Conservation (phyloP, 2,329 filamentous ascomycete species). For the Tympanopsis confertula region DNA sequence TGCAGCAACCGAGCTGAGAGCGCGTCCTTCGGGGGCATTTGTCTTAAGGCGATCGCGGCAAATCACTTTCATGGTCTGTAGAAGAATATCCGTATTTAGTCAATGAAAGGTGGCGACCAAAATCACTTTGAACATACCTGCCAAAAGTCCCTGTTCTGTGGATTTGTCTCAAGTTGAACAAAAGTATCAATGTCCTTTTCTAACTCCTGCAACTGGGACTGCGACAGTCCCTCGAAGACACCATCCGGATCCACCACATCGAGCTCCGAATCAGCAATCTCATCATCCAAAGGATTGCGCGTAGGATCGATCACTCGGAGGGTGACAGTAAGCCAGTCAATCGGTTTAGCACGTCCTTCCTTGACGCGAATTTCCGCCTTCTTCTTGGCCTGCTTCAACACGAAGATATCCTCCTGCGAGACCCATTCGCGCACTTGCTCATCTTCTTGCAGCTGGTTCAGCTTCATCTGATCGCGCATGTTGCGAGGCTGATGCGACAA, state of each 20-base stretch:
- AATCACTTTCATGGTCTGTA: conserved; percentile 59
- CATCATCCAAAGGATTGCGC: conserved; percentile 75
- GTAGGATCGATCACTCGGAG: conserved; percentile 79
- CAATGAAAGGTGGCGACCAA: background rate
- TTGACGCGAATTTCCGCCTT: conserved; percentile 92
- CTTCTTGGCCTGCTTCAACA: conserved; percentile 93
- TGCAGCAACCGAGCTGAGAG: conserved; percentile 68
- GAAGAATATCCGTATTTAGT: background rate
- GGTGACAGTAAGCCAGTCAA: conserved; percentile 88
- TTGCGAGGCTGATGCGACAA: background rate
- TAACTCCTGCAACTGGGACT: conserved; percentile 59
- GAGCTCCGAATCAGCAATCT: conserved; percentile 61
- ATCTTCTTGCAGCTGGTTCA: conserved; percentile 53
- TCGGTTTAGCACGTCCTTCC: conserved; percentile 78
- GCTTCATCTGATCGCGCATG: background rate
- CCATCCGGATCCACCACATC: conserved; percentile 69
- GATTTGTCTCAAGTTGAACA: conserved; percentile 66
- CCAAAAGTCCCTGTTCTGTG: conserved; percentile 80
- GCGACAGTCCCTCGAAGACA: conserved; percentile 64
- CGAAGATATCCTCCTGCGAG: conserved; percentile 89
- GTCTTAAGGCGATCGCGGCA: conserved; percentile 66
- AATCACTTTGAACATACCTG: conserved; percentile 31
- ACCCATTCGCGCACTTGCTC: conserved; percentile 76
- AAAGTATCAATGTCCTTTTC: conserved; percentile 76
- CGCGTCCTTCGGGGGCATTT: conserved; percentile 43